These are phyloP conservation scores for Hylodesmum podocarpum DNA, from an alignment of 306 rosid genomes.

Conservation along the genomic window DNA sequence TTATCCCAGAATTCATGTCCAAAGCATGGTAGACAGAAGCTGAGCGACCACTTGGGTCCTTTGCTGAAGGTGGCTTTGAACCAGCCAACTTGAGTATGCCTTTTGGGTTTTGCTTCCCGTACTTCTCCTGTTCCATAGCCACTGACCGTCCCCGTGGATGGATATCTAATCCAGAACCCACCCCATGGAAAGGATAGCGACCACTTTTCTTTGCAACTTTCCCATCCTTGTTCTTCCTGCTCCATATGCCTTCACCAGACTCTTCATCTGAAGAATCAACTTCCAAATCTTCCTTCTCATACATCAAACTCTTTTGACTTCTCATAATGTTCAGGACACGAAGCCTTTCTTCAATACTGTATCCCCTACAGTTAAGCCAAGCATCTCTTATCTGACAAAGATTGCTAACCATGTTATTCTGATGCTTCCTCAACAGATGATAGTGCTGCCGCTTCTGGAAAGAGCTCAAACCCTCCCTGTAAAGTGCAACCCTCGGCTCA, in stretches of 20 bases:
- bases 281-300: slow-evolving; percentile 72
- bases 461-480: slow-evolving; percentile 80
- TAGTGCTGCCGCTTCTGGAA: slow-evolving; percentile 82
- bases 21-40: slow-evolving; percentile 54
- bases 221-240: slow-evolving; percentile 59
- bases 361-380: slow-evolving; percentile 88
- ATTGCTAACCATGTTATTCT: slow-evolving; percentile 80
- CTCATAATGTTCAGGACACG: slow-evolving; percentile 79
- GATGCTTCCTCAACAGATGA: slow-evolving; percentile 89
- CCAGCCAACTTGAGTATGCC: slow-evolving; percentile 77
- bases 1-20: slow-evolving; percentile 57
- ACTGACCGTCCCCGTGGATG: slow-evolving; percentile 40
- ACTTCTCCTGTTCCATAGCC: slow-evolving; percentile 48
- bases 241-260: slow-evolving; percentile 63
- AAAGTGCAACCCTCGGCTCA: slow-evolving; percentile 97
- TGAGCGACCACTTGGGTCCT: slow-evolving; percentile 42
- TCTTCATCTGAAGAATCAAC: slow-evolving; percentile 73
- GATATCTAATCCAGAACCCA: slow-evolving; percentile 49
- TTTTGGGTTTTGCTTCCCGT: slow-evolving; percentile 69
- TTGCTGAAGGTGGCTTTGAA: slow-evolving; percentile 49
- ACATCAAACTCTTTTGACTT: slow-evolving; percentile 87
- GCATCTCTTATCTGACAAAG: slow-evolving; percentile 95
- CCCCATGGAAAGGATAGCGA: slow-evolving; percentile 50
- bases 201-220: slow-evolving; percentile 48
- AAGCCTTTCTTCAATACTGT: slow-evolving; percentile 93